A percentile compares a stretch with the other conserved stretches of the same genome.
These are phyloP conservation scores for Leccinellum albellum DNA, from an alignment of 768 basidiomycete species.

Conservation along the genomic window DNA sequence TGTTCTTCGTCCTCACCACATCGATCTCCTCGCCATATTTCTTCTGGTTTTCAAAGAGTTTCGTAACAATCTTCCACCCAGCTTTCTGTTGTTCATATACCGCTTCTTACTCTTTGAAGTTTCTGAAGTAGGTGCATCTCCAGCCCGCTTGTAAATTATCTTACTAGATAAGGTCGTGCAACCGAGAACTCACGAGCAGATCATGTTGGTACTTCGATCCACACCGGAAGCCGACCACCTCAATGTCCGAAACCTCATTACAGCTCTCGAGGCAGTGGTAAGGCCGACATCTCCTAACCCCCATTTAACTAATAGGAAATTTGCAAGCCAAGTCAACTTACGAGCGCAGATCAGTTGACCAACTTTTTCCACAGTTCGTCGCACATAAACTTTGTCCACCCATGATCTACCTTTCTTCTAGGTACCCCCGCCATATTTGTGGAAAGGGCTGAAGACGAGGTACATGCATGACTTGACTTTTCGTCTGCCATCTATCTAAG, in stretches of 20 bases:
- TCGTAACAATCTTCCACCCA: constrained; percentile 48
- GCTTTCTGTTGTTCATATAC: constrained; percentile 60
- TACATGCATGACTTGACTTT: constrained; percentile 17
- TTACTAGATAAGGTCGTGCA: constrained; percentile 50
- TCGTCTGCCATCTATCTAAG: constrained; percentile 6
- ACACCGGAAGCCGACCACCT: constrained; percentile 44
- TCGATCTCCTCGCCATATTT: constrained; percentile 62
- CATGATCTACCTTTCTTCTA: constrained; percentile 23
- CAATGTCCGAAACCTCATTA: constrained; percentile 43
- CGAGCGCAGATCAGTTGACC: constrained; percentile 55
- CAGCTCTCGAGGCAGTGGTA: constrained; percentile 43
- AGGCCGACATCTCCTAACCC: constrained; percentile 14
- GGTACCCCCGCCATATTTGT: constrained; percentile 57
- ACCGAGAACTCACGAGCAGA: constrained; percentile 52
- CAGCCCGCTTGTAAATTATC: background rate
- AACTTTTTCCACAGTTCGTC: constrained; percentile 50
- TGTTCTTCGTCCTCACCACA: constrained; percentile 72
- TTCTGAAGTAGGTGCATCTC: constrained; percentile 49
- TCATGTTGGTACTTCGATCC: constrained; percentile 41
- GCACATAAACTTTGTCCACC: background rate
- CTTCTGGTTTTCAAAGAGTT: constrained; percentile 61
- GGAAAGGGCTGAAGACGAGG: constrained; percentile 57
- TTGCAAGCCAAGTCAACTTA: constrained; percentile 46
- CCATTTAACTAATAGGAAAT: constrained; percentile 15
- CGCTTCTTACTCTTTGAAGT: constrained; percentile 68